phyloP scores from a whole-genome alignment of 78 protist species.

The Polysphondylium violaceum region DNA sequence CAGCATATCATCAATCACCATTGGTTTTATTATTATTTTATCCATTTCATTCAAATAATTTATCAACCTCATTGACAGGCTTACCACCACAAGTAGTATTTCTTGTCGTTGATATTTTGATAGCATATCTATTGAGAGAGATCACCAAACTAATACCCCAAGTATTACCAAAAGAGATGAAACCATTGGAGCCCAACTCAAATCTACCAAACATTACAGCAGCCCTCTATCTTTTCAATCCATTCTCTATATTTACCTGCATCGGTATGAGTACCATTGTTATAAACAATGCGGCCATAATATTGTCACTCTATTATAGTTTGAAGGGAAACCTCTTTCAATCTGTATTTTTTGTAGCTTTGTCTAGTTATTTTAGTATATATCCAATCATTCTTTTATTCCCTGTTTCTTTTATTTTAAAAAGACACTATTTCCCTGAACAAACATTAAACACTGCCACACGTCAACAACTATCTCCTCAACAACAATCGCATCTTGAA shows the following conservation, averaged over 20 bases:
- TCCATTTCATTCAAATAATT: conserved; percentile 15
- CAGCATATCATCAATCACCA: conserved; percentile 82
- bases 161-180: conserved; percentile 63
- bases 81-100: conserved; percentile 34
- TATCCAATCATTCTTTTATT: conserved; percentile 67
- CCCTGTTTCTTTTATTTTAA: conserved; percentile 50
- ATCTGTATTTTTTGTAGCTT: conserved; percentile 45
- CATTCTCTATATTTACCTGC: conserved; percentile 79
- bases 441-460: not conserved
- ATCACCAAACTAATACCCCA: conserved; percentile 21
- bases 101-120: conserved; percentile 10
- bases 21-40: conserved; percentile 39
- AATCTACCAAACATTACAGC: conserved; percentile 64
- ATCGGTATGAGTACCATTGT: conserved; percentile 78
- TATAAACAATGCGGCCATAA: conserved; percentile 55
- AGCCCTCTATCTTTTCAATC: conserved; percentile 73
- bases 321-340: conserved; percentile 33
- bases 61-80: not conserved
- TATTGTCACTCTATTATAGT: conserved; percentile 33
- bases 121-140: conserved; percentile 10
- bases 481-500: not conserved
- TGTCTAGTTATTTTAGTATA: conserved; percentile 28
- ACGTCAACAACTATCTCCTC: not conserved
- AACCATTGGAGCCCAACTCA: not conserved
- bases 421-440: not conserved